A percentile compares a stretch with the other conserved stretches of the same genome.
Evolutionary conservation across 139 green algal species (phyloP).

Genomic region (Chloropicon primus): DNA sequence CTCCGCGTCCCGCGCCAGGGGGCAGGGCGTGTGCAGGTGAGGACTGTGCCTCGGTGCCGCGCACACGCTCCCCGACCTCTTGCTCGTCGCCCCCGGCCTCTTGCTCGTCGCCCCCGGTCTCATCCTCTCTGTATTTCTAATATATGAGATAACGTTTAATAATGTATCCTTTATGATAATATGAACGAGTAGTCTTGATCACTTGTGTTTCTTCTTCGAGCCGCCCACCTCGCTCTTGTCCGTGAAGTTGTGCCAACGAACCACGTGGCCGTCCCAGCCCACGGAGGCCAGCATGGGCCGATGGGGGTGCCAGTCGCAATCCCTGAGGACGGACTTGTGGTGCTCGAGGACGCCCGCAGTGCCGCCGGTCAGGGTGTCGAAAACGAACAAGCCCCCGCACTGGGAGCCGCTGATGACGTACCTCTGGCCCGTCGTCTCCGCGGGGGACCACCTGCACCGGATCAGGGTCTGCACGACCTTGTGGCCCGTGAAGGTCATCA

Average conservation of each 20-base stretch:
- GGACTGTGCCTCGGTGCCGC: too few relatives aligned
- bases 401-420: slow-evolving; percentile 78
- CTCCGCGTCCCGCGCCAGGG: too few relatives aligned
- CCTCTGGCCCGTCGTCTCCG: slow-evolving; percentile 62
- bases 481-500: slow-evolving; percentile 82
- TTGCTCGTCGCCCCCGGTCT: too few relatives aligned
- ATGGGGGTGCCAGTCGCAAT: slow-evolving; percentile 81
- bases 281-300: slow-evolving; percentile 49
- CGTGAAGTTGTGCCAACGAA: slow-evolving; percentile 25
- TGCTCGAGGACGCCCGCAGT: slow-evolving; percentile 21
- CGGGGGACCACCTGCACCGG: slow-evolving; percentile 70
- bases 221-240: not conserved
- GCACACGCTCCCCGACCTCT: too few relatives aligned
- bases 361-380: slow-evolving; percentile 64
- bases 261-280: slow-evolving; percentile 63
- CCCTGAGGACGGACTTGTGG: slow-evolving; percentile 59
- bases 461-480: slow-evolving; percentile 80
- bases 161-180: too few relatives aligned
- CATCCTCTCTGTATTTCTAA: too few relatives aligned
- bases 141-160: too few relatives aligned
- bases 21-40: too few relatives aligned
- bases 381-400: slow-evolving; percentile 55
- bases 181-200: too few relatives aligned
- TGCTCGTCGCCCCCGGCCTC: too few relatives aligned
- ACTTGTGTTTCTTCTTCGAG: too few relatives aligned